Conservation (phyloP, 768 basidiomycete species). For the Lactarius tabidus region DNA sequence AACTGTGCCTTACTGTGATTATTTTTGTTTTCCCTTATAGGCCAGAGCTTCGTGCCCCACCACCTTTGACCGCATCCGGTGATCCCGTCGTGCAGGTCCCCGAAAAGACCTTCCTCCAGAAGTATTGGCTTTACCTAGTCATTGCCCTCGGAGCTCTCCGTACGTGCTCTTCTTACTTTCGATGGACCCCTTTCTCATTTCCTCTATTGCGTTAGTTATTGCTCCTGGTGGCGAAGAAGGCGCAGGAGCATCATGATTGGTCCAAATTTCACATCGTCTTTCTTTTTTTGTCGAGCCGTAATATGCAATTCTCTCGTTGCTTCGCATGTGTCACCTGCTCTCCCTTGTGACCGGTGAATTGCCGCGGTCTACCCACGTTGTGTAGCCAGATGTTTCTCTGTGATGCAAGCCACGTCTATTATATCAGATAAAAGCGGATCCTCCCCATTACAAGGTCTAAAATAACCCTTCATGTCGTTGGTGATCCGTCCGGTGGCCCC, state of each 20-base stretch:
- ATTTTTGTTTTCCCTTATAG: slow-evolving; percentile 35
- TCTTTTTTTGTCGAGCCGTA: not conserved
- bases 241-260: slow-evolving; percentile 4
- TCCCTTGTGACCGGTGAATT: slow-evolving; percentile 12
- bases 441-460: not conserved
- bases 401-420: not conserved
- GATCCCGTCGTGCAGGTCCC: slow-evolving; percentile 53
- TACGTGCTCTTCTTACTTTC: slow-evolving; percentile 36
- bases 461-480: slow-evolving; percentile 15
- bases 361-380: slow-evolving; percentile 6
- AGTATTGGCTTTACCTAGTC: slow-evolving; percentile 86
- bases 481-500: slow-evolving; percentile 54
- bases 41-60: slow-evolving; percentile 64
- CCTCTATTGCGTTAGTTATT: slow-evolving; percentile 3
- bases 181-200: not conserved
- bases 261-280: not conserved
- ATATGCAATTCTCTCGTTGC: slow-evolving; percentile 6
- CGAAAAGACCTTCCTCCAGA: slow-evolving; percentile 80
- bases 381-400: not conserved
- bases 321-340: slow-evolving; percentile 1
- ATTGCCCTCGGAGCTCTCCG: slow-evolving; percentile 53
- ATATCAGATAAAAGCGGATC: not conserved
- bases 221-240: slow-evolving; percentile 18
- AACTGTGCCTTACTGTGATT: not conserved
- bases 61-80: slow-evolving; percentile 62